Conservation (phyloP, 768 basidiomycete species). For the Collybia sp. region DNA sequence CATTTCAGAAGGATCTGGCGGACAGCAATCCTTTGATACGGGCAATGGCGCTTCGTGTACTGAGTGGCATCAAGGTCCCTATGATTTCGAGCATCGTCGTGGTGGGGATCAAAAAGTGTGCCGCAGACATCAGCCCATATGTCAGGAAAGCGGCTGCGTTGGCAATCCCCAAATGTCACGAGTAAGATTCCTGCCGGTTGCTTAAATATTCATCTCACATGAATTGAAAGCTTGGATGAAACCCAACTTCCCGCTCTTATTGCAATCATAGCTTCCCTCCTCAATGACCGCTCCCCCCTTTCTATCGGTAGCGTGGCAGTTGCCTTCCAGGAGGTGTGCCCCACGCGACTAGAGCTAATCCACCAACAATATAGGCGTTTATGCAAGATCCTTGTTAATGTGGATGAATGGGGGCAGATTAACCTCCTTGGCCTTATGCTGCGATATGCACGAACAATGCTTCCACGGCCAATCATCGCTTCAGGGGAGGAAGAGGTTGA, state of each 20-base stretch:
- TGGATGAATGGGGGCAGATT: conserved; percentile 96
- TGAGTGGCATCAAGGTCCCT: conserved; percentile 87
- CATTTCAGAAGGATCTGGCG: conserved; percentile 94
- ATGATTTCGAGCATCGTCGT: conserved; percentile 85
- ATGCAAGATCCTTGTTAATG: conserved; percentile 80
- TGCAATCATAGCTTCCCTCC: conserved; percentile 56
- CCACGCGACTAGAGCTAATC: conserved; percentile 79
- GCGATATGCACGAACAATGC: conserved; percentile 82
- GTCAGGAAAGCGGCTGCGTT: conserved; percentile 91
- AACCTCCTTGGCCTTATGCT: conserved; percentile 72
- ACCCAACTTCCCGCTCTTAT: conserved; percentile 70
- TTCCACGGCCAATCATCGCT: conserved; percentile 51
- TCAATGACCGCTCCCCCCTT: conserved; percentile 77
- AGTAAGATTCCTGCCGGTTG: conserved; percentile 28
- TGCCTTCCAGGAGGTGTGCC: conserved; percentile 86
- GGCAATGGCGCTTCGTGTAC: conserved; percentile 91
- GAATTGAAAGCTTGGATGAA: conserved; percentile 57
- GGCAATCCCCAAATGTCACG: conserved; percentile 82
- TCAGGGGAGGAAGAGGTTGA: conserved; percentile 58
- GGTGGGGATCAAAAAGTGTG: conserved; percentile 88
- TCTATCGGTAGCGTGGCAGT: conserved; percentile 82
- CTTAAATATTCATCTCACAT: neutral
- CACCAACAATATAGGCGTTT: conserved; percentile 86
- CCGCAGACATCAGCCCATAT: conserved; percentile 88
- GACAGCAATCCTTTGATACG: conserved; percentile 93